Evolutionary conservation across 1,284 basidiomycete genomes (phyloP).

Genomic region (Ganoderma resinaceum): DNA sequence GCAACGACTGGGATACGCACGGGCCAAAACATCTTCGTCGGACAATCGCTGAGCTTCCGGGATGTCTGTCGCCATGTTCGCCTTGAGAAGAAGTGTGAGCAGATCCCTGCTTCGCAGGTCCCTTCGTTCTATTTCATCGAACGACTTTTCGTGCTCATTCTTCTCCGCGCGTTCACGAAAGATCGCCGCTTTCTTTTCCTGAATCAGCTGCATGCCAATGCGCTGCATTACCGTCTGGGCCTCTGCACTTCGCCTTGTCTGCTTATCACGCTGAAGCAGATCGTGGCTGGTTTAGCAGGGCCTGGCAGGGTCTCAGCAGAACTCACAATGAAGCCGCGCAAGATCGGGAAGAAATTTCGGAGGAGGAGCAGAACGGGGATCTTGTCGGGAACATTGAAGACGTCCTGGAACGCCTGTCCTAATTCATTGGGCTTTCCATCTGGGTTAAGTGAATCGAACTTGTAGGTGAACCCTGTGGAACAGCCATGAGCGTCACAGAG

Average conservation of each 20-base stretch:
- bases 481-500: neutral
- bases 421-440: slow-evolving; percentile 45
- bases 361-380: slow-evolving; percentile 18
- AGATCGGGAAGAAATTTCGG: slow-evolving; percentile 18
- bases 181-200: slow-evolving; percentile 46
- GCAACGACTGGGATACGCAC: slow-evolving; percentile 44
- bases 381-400: slow-evolving; percentile 18
- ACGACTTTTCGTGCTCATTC: slow-evolving; percentile 46
- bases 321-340: slow-evolving; percentile 27
- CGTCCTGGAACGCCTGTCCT: slow-evolving; percentile 44
- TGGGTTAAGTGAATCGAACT: slow-evolving; percentile 42
- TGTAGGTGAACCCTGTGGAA: slow-evolving; percentile 50
- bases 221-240: slow-evolving; percentile 41
- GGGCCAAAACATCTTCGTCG: slow-evolving; percentile 62
- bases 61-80: slow-evolving; percentile 56
- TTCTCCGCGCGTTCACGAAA: slow-evolving; percentile 46
- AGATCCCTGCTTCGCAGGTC: slow-evolving; percentile 38
- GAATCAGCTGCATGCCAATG: slow-evolving; percentile 47
- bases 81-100: slow-evolving; percentile 47
- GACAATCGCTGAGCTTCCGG: slow-evolving; percentile 51
- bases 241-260: slow-evolving; percentile 12
- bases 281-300: neutral
- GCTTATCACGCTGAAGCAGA: slow-evolving; percentile 7
- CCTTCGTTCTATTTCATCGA: slow-evolving; percentile 70
- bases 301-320: too few species aligned